A percentile compares a stretch with the other conserved stretches of the same genome.
phyloP scores from a whole-genome alignment of 169 alveolate species.

The Perkinsus marinus region DNA sequence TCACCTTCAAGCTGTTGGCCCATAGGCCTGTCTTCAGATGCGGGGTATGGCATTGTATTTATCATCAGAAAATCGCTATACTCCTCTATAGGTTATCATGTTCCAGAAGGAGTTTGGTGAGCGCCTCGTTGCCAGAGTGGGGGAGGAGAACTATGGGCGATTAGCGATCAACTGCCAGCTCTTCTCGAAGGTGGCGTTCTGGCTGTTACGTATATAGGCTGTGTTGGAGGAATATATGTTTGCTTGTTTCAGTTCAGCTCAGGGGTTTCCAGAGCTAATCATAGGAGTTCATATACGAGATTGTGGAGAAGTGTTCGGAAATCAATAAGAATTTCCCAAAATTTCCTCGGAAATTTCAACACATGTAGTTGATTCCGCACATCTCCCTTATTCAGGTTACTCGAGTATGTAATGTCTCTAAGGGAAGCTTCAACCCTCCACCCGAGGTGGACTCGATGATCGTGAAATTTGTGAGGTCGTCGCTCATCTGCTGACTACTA shows the following conservation, averaged over 20 bases:
- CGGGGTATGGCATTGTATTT: neutral
- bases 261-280: too few relatives aligned
- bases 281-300: too few relatives aligned
- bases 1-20: constrained; percentile 87
- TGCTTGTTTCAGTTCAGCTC: too few relatives aligned
- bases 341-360: too few relatives aligned
- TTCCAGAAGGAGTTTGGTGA: constrained; percentile 97
- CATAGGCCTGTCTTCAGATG: constrained; percentile 82
- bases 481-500: neutral
- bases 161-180: constrained; percentile 88
- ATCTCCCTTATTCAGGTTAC: constrained; percentile 45
- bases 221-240: too few relatives aligned
- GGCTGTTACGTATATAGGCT: too few relatives aligned
- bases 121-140: constrained; percentile 87
- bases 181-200: constrained; percentile 53
- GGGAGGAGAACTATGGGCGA: constrained; percentile 87
- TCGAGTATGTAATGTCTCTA: constrained; percentile 83
- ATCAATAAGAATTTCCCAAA: too few relatives aligned
- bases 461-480: constrained; percentile 69
- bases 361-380: too few relatives aligned
- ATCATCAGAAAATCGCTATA: neutral
- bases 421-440: constrained; percentile 96
- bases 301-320: too few relatives aligned
- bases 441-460: constrained; percentile 98
- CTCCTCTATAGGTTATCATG: constrained; percentile 67